Conservation (phyloP, 306 rosid species). For the Fragaria ananassa region DNA sequence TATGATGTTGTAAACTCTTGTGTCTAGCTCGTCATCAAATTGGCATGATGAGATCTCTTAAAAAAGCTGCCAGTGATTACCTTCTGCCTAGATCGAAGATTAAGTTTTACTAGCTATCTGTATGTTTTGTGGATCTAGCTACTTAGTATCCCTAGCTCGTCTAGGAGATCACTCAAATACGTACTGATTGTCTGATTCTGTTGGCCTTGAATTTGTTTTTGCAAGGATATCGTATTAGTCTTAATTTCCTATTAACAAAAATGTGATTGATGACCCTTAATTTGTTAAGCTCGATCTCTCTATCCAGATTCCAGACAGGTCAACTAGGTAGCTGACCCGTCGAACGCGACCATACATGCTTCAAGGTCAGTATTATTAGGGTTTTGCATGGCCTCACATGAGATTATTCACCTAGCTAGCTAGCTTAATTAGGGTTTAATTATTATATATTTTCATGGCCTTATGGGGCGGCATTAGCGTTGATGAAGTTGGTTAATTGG, state of each 20-base stretch:
- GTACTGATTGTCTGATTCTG: too few species aligned
- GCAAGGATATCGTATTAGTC: background rate
- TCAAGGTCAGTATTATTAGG: background rate
- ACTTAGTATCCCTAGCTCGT: too few species aligned
- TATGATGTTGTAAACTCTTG: background rate
- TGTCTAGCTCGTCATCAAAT: background rate
- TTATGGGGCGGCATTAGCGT: background rate
- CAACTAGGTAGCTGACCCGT: background rate
- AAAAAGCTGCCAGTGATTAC: too few species aligned
- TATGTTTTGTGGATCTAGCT: too few species aligned
- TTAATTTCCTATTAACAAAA: background rate
- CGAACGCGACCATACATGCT: background rate
- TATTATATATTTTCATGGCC: background rate
- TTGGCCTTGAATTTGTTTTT: background rate
- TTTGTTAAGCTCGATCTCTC: background rate
- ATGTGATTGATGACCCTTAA: background rate
- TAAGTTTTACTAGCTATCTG: too few species aligned
- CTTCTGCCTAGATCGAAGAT: background rate
- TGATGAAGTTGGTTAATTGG: background rate
- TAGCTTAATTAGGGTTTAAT: background rate
- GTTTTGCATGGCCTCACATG: background rate
- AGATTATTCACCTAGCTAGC: background rate
- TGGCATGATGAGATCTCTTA: background rate
- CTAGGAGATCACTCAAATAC: background rate
- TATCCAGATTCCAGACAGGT: background rate